phyloP scores from a whole-genome alignment of 139 green algal species.

The Desmodesmus armatus region DNA sequence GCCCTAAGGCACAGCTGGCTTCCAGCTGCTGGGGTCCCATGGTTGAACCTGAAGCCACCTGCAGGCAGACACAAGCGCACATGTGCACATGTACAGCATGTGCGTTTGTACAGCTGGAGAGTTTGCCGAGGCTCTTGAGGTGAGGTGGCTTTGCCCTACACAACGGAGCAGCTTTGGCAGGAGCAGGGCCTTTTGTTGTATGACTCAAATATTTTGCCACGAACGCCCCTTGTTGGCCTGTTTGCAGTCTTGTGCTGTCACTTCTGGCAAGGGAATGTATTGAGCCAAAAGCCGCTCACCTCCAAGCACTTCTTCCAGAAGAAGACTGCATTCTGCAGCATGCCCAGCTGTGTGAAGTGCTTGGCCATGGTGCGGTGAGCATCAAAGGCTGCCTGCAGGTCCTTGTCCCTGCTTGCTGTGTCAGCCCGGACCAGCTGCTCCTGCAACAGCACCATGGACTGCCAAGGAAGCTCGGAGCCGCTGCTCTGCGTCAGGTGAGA shows the following conservation, averaged over 20 bases:
- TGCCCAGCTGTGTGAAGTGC: constrained; percentile 61
- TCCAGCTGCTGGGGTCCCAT: constrained; percentile 64
- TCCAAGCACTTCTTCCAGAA: constrained; percentile 63
- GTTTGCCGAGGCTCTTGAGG: too few species aligned
- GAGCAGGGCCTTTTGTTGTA: not conserved
- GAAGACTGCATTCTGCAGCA: constrained; percentile 57
- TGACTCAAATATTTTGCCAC: not conserved
- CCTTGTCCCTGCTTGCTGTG: constrained; percentile 16
- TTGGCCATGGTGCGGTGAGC: constrained; percentile 60
- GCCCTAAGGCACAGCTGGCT: constrained; percentile 66
- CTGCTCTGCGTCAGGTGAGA: constrained; percentile 58
- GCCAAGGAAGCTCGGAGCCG: constrained; percentile 31
- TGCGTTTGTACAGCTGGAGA: not conserved
- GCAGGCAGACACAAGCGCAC: not conserved
- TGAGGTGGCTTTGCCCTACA: too few species aligned
- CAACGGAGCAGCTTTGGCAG: too few species aligned
- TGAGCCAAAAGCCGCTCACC: constrained; percentile 42
- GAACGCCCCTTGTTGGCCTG: not conserved
- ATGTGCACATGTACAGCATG: not conserved
- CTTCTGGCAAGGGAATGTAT: constrained; percentile 29
- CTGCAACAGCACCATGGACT: constrained; percentile 59
- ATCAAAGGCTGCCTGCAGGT: constrained; percentile 15
- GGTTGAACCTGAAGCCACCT: constrained; percentile 14
- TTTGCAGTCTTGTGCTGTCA: not conserved
- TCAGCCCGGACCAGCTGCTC: constrained; percentile 60